Evolutionary conservation across 202 grass and related monocot genomes (phyloP), one percentile per base, ranked within the genome.

Genomic region (Cymbopogon flexuosus): DNA sequence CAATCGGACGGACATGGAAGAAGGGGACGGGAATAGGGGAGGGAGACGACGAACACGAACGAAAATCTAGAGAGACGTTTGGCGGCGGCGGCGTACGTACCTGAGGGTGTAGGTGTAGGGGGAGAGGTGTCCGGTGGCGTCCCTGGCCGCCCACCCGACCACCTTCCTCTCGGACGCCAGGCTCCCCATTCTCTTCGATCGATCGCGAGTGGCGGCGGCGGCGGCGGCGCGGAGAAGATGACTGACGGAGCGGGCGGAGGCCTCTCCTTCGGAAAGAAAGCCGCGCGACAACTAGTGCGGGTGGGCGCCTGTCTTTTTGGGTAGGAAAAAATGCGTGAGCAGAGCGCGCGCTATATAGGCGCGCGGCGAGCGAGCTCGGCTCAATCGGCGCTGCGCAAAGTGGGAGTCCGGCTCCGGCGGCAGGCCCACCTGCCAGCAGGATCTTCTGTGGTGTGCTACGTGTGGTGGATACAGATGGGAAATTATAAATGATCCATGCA

Each of bases 31-130:
- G n/a, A n/a, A n/a, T n/a, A n/a, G 5, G 0, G 6, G 49, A 19
- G 14, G 15, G 47, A 49, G 47, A 54, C 0, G 52, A 57, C 0
- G n/a, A 57, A 4, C 52, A 22, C 3, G 9, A 19, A 23, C 3
- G 19, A 58, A 6, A 10, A 41, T 40, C 18, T 37, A 41, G 36
- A 41, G 2, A 5, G 13, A 42, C 1, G 5, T 4, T 0, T 5
- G 68, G 13, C 70, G 68, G 69, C 23, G 59, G 7, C 9, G 43
- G 43, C 45, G 13, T 31, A 4, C 16, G 42, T 73, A 91, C 93
- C 96, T 99, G 56, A 99, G 34, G 41, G 73, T 95, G 90, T 99
- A 99, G 16, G 78, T 87, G 90, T 93, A 99, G 74, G 96, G 96
- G 30, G 92, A 72, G 73, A 99, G 78, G 39, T 95, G 68, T 43